Conservation (phyloP, 2,329 filamentous ascomycete genomes). For the Xylariales sp. region DNA sequence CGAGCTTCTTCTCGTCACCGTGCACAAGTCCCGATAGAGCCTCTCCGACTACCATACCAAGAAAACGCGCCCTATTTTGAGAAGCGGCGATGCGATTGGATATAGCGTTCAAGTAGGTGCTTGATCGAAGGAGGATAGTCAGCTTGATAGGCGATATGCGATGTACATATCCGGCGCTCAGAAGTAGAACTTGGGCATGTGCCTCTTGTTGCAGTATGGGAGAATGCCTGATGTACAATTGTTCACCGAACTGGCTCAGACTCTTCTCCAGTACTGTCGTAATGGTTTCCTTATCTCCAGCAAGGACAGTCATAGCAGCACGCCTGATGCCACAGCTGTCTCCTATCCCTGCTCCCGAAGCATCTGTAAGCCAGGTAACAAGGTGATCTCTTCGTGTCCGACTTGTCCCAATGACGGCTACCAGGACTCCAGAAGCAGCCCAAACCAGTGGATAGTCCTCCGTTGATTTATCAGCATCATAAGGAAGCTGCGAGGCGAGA, state of each 20-base stretch:
- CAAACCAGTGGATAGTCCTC: conserved; percentile 39
- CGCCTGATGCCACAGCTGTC: conserved; percentile 62
- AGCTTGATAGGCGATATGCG: conserved; percentile 62
- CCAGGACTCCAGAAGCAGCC: conserved; percentile 55
- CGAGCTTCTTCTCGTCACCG: conserved; percentile 67
- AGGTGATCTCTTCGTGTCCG: conserved; percentile 48
- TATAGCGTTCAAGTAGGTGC: conserved; percentile 68
- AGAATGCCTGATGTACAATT: conserved; percentile 79
- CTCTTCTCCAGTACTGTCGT: conserved; percentile 60
- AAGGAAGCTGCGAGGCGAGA: conserved; percentile 36
- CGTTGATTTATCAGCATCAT: conserved; percentile 27
- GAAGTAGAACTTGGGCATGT: conserved; percentile 72
- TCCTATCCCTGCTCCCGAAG: conserved; percentile 61
- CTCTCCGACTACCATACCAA: conserved; percentile 86
- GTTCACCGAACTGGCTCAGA: conserved; percentile 74
- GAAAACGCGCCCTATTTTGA: conserved; percentile 68
- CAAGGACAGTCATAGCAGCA: conserved; percentile 56
- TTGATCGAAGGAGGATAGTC: conserved; percentile 64
- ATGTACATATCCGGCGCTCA: conserved; percentile 72
- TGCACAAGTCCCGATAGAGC: conserved; percentile 59
- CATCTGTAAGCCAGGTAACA: conserved; percentile 59
- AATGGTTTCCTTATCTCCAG: conserved; percentile 46
- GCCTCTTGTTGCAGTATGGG: conserved; percentile 86
- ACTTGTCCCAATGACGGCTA: conserved; percentile 41
- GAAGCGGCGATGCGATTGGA: conserved; percentile 81